phyloP scores from a whole-genome alignment of 192 early-diverging fungal genomes.

The Kickxella alabastrina region DNA sequence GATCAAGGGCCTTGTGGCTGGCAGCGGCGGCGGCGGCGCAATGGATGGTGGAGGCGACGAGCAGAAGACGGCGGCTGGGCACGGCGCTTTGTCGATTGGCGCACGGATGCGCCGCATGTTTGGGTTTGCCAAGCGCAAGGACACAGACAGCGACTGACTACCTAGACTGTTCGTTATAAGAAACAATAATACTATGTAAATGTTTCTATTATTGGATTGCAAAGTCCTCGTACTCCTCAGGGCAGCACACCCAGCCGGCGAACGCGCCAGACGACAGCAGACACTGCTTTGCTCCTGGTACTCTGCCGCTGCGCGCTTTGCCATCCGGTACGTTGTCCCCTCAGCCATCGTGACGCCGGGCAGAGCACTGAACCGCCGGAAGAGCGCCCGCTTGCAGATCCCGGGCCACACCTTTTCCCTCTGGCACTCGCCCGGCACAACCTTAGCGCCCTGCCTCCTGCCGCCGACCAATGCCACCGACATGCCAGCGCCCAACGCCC shows the following conservation, averaged over 20 bases:
- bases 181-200: neutral
- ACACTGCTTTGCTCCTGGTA: conserved; percentile 24
- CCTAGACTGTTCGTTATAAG: neutral
- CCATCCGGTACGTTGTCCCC: conserved; percentile 16
- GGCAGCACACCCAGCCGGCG: conserved; percentile 25
- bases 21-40: neutral
- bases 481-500: conserved; percentile 22
- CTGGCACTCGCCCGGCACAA: conserved; percentile 20
- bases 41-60: neutral
- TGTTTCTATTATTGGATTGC: neutral
- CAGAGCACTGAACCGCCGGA: neutral
- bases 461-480: conserved; percentile 54
- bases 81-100: conserved; percentile 38
- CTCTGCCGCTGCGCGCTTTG: conserved; percentile 18
- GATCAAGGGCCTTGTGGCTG: conserved; percentile 17
- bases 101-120: conserved; percentile 31
- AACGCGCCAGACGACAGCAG: conserved; percentile 17
- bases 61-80: too few relatives aligned
- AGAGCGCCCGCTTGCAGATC: conserved; percentile 40
- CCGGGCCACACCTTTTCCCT: conserved; percentile 17
- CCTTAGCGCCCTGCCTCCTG: conserved; percentile 51
- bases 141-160: too few relatives aligned
- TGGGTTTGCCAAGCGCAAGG: conserved; percentile 20
- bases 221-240: conserved; percentile 21
- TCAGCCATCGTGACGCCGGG: neutral